Conservation (phyloP, 495 filamentous ascomycete genomes). For the Xylaria intraflava region DNA sequence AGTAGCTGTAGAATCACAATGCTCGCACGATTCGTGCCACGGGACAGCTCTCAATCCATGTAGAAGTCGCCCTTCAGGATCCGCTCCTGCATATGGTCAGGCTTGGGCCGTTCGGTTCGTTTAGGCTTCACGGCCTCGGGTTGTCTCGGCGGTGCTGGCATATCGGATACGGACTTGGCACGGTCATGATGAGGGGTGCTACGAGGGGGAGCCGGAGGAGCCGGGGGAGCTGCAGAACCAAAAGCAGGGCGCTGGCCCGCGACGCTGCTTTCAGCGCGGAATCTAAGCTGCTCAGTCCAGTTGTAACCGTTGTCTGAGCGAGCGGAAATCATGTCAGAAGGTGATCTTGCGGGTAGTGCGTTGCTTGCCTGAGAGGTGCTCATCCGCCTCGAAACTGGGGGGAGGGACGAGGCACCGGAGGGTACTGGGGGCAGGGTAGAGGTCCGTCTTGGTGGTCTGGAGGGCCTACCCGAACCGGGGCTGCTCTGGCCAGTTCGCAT, state of each 20-base stretch:
- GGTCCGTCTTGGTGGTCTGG: constrained; percentile 16
- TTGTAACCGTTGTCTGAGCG: constrained; percentile 82
- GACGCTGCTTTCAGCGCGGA: constrained; percentile 77
- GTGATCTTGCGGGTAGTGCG: constrained; percentile 46
- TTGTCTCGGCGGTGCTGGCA: constrained; percentile 54
- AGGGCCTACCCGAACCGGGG: constrained; percentile 46
- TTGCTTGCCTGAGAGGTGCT: constrained; percentile 47
- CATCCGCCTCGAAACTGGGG: constrained; percentile 22
- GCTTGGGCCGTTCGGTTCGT: constrained; percentile 56
- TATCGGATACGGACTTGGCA: constrained; percentile 61
- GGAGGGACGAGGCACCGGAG: constrained; percentile 17
- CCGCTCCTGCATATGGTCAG: constrained; percentile 90
- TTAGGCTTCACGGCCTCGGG: constrained; percentile 35
- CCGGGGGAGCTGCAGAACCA: constrained; percentile 36
- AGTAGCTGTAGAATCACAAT: background rate
- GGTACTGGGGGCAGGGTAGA: constrained; percentile 14
- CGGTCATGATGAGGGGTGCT: constrained; percentile 47
- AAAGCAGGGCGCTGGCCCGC: constrained; percentile 47
- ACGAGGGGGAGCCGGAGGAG: constrained; percentile 25
- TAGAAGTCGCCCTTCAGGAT: constrained; percentile 96
- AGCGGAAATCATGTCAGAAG: constrained; percentile 53
- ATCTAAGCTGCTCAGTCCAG: constrained; percentile 89
- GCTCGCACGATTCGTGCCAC: background rate
- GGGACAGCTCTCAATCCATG: constrained; percentile 68
- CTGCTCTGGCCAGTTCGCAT: constrained; percentile 35